These are phyloP conservation scores for Pinus albicaulis DNA, from an alignment of 75 land plant genomes.

Conservation along the genomic window DNA sequence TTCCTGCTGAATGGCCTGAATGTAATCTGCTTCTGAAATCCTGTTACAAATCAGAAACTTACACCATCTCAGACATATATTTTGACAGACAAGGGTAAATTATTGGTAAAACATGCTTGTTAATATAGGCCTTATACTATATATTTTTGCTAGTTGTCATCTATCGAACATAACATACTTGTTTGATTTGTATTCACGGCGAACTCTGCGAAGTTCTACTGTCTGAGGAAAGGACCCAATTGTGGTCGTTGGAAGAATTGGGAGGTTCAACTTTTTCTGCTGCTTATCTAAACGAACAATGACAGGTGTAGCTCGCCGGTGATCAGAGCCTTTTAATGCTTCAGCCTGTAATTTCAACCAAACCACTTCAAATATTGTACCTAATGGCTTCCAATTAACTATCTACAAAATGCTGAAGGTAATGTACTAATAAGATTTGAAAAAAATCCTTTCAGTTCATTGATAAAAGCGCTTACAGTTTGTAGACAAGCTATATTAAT, in stretches of 20 bases:
- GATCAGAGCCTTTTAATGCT: constrained; percentile 62
- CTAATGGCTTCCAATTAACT: not conserved
- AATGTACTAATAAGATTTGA: not conserved
- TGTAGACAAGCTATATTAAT: not conserved
- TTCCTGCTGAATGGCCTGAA: constrained; percentile 68
- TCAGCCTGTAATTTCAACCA: constrained; percentile 40
- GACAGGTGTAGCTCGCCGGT: constrained; percentile 62
- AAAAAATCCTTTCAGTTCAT: not conserved
- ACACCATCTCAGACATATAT: not conserved
- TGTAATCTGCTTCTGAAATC: constrained; percentile 77
- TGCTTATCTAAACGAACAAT: constrained; percentile 58
- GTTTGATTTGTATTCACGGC: constrained; percentile 81
- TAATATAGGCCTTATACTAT: not conserved
- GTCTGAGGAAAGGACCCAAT: constrained; percentile 90
- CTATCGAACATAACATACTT: constrained; percentile 31
- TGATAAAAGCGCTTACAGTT: not conserved
- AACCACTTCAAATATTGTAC: not conserved
- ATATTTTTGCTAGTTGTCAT: not conserved
- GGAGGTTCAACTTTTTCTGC: constrained; percentile 70
- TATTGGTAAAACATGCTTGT: not conserved
- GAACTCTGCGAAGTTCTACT: constrained; percentile 66
- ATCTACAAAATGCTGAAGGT: not conserved
- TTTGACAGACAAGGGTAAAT: not conserved
- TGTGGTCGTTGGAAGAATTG: constrained; percentile 72
- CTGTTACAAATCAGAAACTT: not conserved